A percentile compares a stretch with the other conserved stretches of the same genome.
phyloP scores from a whole-genome alignment of 495 filamentous ascomycete species.

The Schizothecium vesticola region DNA sequence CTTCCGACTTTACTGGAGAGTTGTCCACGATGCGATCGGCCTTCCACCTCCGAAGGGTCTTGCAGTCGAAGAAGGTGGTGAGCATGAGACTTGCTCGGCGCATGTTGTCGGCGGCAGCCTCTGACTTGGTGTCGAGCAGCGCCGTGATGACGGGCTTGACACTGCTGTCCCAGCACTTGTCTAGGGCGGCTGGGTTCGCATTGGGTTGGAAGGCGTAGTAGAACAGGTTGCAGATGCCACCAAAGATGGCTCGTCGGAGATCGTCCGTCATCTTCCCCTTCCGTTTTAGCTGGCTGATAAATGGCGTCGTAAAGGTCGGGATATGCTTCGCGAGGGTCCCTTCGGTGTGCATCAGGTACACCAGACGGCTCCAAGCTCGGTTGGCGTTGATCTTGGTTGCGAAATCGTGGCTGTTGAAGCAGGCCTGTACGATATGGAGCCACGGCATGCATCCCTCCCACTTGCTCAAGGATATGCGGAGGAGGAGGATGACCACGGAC shows the following conservation, averaged over 20 bases:
- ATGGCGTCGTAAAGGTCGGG: slow-evolving; percentile 62
- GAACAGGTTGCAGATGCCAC: slow-evolving; percentile 69
- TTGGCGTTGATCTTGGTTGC: slow-evolving; percentile 71
- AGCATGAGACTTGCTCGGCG: slow-evolving; percentile 59
- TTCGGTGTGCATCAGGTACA: slow-evolving; percentile 62
- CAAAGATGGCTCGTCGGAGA: slow-evolving; percentile 54
- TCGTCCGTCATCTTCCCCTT: slow-evolving; percentile 55
- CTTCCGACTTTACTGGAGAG: slow-evolving; percentile 54
- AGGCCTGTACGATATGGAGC: slow-evolving; percentile 70
- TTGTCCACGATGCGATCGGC: slow-evolving; percentile 60
- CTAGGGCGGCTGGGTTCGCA: slow-evolving; percentile 54
- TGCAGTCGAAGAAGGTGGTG: slow-evolving; percentile 60
- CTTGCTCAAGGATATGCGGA: slow-evolving; percentile 60
- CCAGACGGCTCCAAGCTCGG: slow-evolving; percentile 75
- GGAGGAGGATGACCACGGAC: slow-evolving; percentile 71
- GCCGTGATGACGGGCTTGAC: slow-evolving; percentile 52
- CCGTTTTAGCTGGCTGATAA: slow-evolving; percentile 63
- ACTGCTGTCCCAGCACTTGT: slow-evolving; percentile 74
- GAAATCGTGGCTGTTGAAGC: slow-evolving; percentile 75
- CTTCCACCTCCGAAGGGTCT: slow-evolving; percentile 63
- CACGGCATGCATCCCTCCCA: slow-evolving; percentile 71
- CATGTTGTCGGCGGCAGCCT: slow-evolving; percentile 32
- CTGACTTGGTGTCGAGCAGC: slow-evolving; percentile 30
- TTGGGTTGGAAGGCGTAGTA: slow-evolving; percentile 82
- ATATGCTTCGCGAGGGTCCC: slow-evolving; percentile 56